Conservation (phyloP, 1,284 basidiomycete species). For the Rhodofomes roseus region DNA sequence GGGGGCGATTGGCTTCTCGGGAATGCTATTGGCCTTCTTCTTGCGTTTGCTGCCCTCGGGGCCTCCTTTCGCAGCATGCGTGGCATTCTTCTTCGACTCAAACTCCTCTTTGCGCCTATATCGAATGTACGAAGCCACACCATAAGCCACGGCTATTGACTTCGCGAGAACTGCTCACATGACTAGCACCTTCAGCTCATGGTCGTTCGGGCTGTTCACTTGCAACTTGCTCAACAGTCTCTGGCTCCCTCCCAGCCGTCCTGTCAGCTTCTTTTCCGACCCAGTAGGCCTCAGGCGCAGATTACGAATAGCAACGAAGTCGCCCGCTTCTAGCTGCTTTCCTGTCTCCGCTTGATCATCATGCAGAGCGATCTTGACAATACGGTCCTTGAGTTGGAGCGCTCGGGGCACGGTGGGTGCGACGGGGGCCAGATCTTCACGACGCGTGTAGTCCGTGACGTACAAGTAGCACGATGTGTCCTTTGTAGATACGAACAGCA, state of each 20-base stretch:
- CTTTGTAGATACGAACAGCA: conserved; percentile 40
- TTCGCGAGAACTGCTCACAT: conserved; percentile 18
- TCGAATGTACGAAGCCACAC: background rate
- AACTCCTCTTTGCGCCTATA: conserved; percentile 27
- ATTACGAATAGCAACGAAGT: conserved; percentile 46
- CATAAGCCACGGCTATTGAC: background rate
- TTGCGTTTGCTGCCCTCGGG: background rate
- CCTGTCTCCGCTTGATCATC: conserved; percentile 45
- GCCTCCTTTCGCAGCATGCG: conserved; percentile 3
- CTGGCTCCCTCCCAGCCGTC: conserved; percentile 54
- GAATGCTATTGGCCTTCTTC: background rate
- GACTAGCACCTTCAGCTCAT: conserved; percentile 28
- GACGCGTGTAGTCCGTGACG: conserved; percentile 65
- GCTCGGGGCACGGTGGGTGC: conserved; percentile 15
- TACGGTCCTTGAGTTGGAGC: conserved; percentile 36
- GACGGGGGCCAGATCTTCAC: conserved; percentile 37
- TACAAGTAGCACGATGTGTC: conserved; percentile 40
- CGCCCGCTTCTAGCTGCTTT: conserved; percentile 37
- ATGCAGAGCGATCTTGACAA: conserved; percentile 50
- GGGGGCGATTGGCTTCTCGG: background rate
- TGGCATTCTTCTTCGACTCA: conserved; percentile 9
- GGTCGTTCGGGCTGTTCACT: conserved; percentile 28
- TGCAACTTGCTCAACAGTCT: conserved; percentile 45
- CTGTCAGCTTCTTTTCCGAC: conserved; percentile 32
- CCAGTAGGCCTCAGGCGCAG: conserved; percentile 41